Percentiles rank a stretch among this genome's conserved stretches.
Evolutionary conservation across 805 yeast genomes (phyloP).

Genomic region (Candida peoriensis): DNA sequence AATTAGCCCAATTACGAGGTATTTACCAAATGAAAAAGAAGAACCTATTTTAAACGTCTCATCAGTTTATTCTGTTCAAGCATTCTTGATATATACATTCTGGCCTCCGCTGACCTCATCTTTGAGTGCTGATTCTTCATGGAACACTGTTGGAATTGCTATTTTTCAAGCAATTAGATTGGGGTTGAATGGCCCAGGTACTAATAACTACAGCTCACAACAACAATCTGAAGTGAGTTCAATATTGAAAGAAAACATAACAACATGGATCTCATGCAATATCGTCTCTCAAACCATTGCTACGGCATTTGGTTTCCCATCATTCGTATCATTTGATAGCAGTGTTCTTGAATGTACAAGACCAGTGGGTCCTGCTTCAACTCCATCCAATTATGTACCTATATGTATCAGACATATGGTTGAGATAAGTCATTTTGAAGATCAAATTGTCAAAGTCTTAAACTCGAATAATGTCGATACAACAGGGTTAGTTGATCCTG

Average conservation of each 20-base stretch:
- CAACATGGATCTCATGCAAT: slow-evolving; percentile 94
- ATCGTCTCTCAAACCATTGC: slow-evolving; percentile 87
- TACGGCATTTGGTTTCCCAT: slow-evolving; percentile 91
- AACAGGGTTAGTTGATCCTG: slow-evolving; percentile 57
- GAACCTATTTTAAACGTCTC: slow-evolving; percentile 84
- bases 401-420: slow-evolving; percentile 60
- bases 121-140: slow-evolving; percentile 89
- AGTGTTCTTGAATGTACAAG: slow-evolving; percentile 52
- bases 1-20: slow-evolving; percentile 84
- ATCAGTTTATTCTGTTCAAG: slow-evolving; percentile 91
- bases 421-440: slow-evolving; percentile 80
- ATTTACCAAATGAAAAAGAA: slow-evolving; percentile 70
- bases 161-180: slow-evolving; percentile 88
- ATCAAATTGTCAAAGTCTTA: slow-evolving; percentile 73
- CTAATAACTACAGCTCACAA: slow-evolving; percentile 36
- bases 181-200: slow-evolving; percentile 81
- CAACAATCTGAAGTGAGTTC: slow-evolving; percentile 26
- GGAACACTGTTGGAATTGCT: slow-evolving; percentile 94
- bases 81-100: slow-evolving; percentile 77
- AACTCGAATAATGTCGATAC: slow-evolving; percentile 66
- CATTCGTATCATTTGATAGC: slow-evolving; percentile 80
- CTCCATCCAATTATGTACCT: slow-evolving; percentile 20
- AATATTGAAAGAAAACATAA: slow-evolving; percentile 67
- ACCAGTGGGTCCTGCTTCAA: slow-evolving; percentile 32
- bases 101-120: slow-evolving; percentile 98